Evolutionary conservation across 352 stramenopile genomes (phyloP).

Genomic region (Phytophthora brassicae): DNA sequence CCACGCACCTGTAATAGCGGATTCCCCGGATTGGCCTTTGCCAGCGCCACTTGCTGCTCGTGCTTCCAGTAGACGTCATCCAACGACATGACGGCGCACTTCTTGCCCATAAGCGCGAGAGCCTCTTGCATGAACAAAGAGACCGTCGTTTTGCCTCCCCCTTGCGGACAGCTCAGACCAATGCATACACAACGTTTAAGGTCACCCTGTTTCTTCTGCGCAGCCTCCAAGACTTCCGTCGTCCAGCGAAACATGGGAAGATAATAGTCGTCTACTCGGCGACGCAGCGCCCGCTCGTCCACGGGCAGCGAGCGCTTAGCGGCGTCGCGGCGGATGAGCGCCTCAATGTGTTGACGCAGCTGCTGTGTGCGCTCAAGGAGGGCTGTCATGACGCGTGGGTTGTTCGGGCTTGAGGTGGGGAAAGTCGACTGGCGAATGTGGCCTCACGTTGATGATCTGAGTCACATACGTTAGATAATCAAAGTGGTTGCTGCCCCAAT

Average conservation of each 20-base stretch:
- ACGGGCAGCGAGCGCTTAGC: conserved; percentile 24
- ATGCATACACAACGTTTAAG: conserved; percentile 60
- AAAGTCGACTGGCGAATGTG: conserved; percentile 14
- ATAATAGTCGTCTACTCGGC: conserved; percentile 73
- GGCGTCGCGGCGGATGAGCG: conserved; percentile 50
- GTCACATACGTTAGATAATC: too few species aligned
- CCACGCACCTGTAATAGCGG: conserved; percentile 69
- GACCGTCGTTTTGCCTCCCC: conserved; percentile 84
- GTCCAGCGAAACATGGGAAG: conserved; percentile 80
- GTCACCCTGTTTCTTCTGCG: conserved; percentile 25
- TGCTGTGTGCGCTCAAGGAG: conserved; percentile 28
- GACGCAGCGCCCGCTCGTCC: conserved; percentile 43
- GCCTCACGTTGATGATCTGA: too few species aligned
- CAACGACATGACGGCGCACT: conserved; percentile 75
- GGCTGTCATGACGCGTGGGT: conserved; percentile 13
- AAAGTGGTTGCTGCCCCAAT: too few species aligned
- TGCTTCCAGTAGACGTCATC: conserved; percentile 84
- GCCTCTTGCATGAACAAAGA: conserved; percentile 70
- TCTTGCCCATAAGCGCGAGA: conserved; percentile 50
- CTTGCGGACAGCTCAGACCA: conserved; percentile 82
- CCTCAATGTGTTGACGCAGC: conserved; percentile 55
- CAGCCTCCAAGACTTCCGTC: conserved; percentile 47
- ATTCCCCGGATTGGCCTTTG: conserved; percentile 58
- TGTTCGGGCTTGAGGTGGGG: neutral
- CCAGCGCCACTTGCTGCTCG: conserved; percentile 64